phyloP scores from a whole-genome alignment of 2,329 filamentous ascomycete genomes.

The Paraphoma chrysanthemicola region DNA sequence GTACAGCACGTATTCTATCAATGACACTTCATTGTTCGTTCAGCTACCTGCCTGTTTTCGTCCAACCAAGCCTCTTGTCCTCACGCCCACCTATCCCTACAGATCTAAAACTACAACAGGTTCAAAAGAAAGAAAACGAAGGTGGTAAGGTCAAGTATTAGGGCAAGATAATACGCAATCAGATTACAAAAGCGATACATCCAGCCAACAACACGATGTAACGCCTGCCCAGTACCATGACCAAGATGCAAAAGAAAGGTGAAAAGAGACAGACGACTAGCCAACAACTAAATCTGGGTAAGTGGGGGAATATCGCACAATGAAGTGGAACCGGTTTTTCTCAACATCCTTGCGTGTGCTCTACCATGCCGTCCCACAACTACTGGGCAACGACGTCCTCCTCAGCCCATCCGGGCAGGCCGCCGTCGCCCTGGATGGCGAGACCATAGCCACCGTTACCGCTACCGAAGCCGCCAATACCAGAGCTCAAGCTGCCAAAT shows the following conservation, averaged over 20 bases:
- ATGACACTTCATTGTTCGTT: background rate
- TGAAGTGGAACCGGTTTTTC: conserved; percentile 27
- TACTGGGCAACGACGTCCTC: conserved; percentile 66
- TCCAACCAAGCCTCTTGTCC: background rate
- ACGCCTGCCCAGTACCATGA: background rate
- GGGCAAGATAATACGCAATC: conserved; percentile 5
- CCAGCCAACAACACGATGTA: background rate
- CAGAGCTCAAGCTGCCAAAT: conserved; percentile 66
- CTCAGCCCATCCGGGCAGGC: conserved; percentile 68
- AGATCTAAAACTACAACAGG: conserved; percentile 18
- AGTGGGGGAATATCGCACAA: conserved; percentile 40
- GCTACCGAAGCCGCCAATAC: conserved; percentile 63
- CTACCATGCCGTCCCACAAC: conserved; percentile 5
- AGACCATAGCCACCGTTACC: conserved; percentile 64
- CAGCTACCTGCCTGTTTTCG: background rate
- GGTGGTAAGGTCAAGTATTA: conserved; percentile 5
- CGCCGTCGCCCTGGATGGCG: conserved; percentile 64
- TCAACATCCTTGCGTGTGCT: background rate
- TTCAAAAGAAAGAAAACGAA: conserved; percentile 1
- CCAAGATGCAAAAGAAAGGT: conserved; percentile 5
- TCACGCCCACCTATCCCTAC: conserved; percentile 5
- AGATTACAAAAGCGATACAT: conserved; percentile 7
- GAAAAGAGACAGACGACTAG: conserved; percentile 17
- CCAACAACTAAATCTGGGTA: conserved; percentile 35
- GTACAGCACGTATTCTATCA: background rate